Percentiles rank a stretch among this genome's conserved stretches.
phyloP scores from a whole-genome alignment of 2,329 filamentous ascomycete species.

The Ascochyta lentis region DNA sequence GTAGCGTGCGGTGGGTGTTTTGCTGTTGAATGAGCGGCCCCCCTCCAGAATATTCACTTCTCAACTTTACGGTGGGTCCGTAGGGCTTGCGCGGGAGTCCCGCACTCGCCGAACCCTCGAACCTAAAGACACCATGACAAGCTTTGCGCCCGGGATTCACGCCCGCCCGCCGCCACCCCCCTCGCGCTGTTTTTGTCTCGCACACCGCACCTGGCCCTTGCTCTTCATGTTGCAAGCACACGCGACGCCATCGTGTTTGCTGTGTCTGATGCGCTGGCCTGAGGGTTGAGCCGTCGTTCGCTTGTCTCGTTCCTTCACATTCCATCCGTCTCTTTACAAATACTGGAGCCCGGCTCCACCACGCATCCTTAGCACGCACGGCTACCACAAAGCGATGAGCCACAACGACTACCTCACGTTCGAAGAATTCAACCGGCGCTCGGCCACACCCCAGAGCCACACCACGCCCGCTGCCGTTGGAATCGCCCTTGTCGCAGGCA shows the following conservation, averaged over 20 bases:
- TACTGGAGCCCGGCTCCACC: constrained; percentile 16
- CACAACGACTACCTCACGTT: constrained; percentile 25
- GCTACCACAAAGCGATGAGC: constrained; percentile 26
- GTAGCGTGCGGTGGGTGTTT: background rate
- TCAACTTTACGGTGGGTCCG: constrained; percentile 11
- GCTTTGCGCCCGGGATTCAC: constrained; percentile 24
- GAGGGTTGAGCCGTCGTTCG: constrained; percentile 35
- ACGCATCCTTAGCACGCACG: constrained; percentile 1
- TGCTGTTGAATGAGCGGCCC: background rate
- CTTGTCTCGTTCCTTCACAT: constrained; percentile 17
- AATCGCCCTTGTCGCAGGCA: constrained; percentile 28
- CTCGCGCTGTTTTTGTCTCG: constrained; percentile 17
- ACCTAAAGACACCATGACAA: constrained; percentile 6
- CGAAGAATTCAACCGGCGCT: constrained; percentile 25
- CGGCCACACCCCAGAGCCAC: constrained; percentile 20
- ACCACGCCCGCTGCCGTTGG: constrained; percentile 24
- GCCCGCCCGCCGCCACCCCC: constrained; percentile 21
- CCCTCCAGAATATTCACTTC: constrained; percentile 3
- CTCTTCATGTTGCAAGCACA: constrained; percentile 47
- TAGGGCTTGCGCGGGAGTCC: constrained; percentile 10
- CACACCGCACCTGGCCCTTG: constrained; percentile 8
- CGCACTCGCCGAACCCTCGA: constrained; percentile 6
- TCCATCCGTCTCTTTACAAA: constrained; percentile 14
- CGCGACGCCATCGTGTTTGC: constrained; percentile 36
- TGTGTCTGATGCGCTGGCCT: constrained; percentile 42